These are phyloP conservation scores for Geotrichum siamense DNA, from an alignment of 1,139 yeast species.

Conservation along the genomic window DNA sequence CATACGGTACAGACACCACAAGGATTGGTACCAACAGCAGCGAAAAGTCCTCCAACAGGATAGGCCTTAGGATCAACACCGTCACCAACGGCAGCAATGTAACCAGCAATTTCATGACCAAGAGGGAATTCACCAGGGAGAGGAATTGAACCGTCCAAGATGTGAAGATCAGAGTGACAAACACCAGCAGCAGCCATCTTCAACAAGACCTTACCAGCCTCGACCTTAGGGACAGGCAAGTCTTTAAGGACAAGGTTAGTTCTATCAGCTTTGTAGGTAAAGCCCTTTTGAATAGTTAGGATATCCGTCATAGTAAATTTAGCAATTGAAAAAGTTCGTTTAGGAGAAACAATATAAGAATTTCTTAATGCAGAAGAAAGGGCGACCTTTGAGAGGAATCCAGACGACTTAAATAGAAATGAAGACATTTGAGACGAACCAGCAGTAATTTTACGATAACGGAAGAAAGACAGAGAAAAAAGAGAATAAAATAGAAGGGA, in stretches of 20 bases:
- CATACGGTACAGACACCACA: constrained; percentile 45
- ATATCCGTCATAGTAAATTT: neutral
- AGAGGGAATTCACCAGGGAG: constrained; percentile 36
- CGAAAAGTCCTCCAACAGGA: constrained; percentile 37
- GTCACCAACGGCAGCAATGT: constrained; percentile 40
- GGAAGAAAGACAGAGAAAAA: too few species aligned
- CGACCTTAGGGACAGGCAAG: constrained; percentile 39
- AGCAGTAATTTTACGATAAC: too few species aligned
- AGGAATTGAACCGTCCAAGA: constrained; percentile 34
- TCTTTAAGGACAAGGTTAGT: constrained; percentile 10
- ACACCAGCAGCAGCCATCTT: constrained; percentile 49
- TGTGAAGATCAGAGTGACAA: constrained; percentile 47
- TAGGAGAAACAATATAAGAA: neutral
- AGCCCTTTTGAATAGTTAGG: constrained; percentile 16
- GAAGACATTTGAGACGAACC: too few species aligned
- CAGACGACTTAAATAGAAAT: too few species aligned
- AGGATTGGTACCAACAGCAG: constrained; percentile 37
- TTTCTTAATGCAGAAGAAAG: too few species aligned
- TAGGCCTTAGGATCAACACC: constrained; percentile 32
- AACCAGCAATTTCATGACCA: constrained; percentile 57
- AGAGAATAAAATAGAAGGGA: too few species aligned
- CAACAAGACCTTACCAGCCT: constrained; percentile 37
- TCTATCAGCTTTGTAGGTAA: constrained; percentile 3
- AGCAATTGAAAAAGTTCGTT: neutral
- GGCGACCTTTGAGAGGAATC: too few species aligned